phyloP scores from a whole-genome alignment of 1,284 basidiomycete genomes.

The Puccinia horiana region DNA sequence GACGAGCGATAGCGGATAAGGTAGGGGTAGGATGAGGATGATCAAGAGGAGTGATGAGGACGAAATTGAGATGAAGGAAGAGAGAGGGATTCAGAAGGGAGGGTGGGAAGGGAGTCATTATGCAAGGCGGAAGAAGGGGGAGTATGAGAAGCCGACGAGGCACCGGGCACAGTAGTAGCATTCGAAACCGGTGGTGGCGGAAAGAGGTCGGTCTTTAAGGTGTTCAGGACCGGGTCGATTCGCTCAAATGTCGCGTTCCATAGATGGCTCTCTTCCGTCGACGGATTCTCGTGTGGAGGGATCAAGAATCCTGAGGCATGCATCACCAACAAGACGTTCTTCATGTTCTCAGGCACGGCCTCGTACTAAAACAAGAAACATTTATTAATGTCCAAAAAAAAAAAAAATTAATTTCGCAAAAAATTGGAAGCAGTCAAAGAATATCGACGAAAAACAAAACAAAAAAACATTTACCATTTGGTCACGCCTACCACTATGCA shows the following conservation, averaged over 20 bases:
- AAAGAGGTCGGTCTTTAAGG: slow-evolving; percentile 70
- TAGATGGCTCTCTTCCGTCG: slow-evolving; percentile 70
- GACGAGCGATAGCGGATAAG: no score
- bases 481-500: slow-evolving; percentile 79
- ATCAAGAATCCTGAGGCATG: slow-evolving; percentile 79
- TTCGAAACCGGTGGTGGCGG: no score
- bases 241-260: slow-evolving; percentile 82
- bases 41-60: no score
- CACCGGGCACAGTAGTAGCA: neutral
- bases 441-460: neutral
- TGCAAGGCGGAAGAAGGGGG: neutral
- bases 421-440: neutral
- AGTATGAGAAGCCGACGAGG: neutral
- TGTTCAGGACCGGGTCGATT: slow-evolving; percentile 83
- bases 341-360: slow-evolving; percentile 90
- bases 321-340: slow-evolving; percentile 96
- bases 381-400: neutral
- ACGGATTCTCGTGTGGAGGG: slow-evolving; percentile 68
- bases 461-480: slow-evolving; percentile 67
- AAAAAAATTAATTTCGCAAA: neutral
- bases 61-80: no score
- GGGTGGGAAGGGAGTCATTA: no score
- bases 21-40: no score
- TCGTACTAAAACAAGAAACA: slow-evolving; percentile 68
- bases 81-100: no score